These are phyloP conservation scores for Sporothrix mexicana DNA, from an alignment of 2,329 filamentous ascomycete species.

Conservation along the genomic window DNA sequence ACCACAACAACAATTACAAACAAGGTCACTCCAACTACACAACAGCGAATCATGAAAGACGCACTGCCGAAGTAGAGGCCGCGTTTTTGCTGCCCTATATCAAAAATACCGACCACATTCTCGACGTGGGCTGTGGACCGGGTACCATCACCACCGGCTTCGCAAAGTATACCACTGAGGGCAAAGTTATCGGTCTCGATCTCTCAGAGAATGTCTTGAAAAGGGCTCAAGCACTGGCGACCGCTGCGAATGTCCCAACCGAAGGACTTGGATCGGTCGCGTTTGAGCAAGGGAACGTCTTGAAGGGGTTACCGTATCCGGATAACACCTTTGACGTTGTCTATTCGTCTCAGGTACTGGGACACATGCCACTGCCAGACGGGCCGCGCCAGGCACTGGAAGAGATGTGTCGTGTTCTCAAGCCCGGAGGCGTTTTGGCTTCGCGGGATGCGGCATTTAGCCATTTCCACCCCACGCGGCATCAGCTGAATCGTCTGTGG, in stretches of 20 bases:
- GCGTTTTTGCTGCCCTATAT: not conserved
- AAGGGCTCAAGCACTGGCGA: not conserved
- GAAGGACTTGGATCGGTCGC: not conserved
- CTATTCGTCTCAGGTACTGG: not conserved
- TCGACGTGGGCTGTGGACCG: not conserved
- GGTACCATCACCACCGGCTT: not conserved
- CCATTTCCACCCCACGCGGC: not conserved
- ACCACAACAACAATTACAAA: not conserved
- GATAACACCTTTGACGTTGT: not conserved
- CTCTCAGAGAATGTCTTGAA: not conserved
- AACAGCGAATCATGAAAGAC: not conserved
- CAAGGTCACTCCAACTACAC: not conserved
- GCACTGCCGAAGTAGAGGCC: not conserved
- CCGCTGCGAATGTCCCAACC: not conserved
- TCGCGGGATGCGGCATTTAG: not conserved
- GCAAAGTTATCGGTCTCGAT: not conserved
- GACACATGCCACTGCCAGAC: not conserved
- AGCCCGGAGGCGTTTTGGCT: not conserved
- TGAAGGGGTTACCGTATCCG: not conserved
- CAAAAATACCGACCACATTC: not conserved
- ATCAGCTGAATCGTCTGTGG: not conserved
- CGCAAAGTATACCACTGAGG: not conserved
- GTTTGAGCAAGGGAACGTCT: not conserved
- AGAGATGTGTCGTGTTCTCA: not conserved
- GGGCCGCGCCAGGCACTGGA: not conserved